Conservation (phyloP, 75 land plant genomes). For the Larix kaempferi region DNA sequence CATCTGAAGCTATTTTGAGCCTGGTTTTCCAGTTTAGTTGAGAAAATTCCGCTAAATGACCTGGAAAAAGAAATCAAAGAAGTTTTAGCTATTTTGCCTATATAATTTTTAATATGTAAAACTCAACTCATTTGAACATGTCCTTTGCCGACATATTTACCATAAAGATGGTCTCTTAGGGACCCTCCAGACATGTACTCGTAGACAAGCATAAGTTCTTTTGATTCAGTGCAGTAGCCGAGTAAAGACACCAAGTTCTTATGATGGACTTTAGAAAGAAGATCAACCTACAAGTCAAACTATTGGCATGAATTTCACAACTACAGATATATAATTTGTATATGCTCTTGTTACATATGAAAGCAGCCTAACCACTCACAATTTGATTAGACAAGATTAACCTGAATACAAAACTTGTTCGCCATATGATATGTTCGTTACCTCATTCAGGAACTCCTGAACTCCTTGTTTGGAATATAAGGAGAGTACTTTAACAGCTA, state of each 20-base stretch:
- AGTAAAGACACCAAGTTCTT: conserved; percentile 28
- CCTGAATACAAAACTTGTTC: too few relatives aligned
- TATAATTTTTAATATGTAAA: too few relatives aligned
- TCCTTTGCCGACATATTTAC: neutral
- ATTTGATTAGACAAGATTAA: too few relatives aligned
- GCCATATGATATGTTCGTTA: neutral
- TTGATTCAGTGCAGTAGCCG: conserved; percentile 32
- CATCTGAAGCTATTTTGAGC: conserved; percentile 1
- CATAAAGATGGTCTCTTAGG: conserved; percentile 42
- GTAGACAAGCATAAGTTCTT: conserved; percentile 40
- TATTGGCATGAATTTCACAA: too few relatives aligned
- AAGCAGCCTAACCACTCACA: too few relatives aligned
- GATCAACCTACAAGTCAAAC: conserved; percentile 19
- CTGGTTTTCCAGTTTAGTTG: neutral
- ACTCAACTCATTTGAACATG: too few relatives aligned
- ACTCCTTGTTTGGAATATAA: neutral
- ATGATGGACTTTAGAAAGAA: conserved; percentile 20
- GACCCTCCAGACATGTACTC: conserved; percentile 42
- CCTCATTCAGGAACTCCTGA: neutral
- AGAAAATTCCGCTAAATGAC: too few relatives aligned
- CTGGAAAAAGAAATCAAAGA: too few relatives aligned
- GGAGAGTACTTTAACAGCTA: conserved; percentile 6
- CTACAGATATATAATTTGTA: too few relatives aligned
- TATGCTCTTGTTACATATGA: too few relatives aligned
- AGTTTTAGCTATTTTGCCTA: neutral